Evolutionary conservation across 202 grass and related monocot species (phyloP).

Genomic region (Panicum hallii): DNA sequence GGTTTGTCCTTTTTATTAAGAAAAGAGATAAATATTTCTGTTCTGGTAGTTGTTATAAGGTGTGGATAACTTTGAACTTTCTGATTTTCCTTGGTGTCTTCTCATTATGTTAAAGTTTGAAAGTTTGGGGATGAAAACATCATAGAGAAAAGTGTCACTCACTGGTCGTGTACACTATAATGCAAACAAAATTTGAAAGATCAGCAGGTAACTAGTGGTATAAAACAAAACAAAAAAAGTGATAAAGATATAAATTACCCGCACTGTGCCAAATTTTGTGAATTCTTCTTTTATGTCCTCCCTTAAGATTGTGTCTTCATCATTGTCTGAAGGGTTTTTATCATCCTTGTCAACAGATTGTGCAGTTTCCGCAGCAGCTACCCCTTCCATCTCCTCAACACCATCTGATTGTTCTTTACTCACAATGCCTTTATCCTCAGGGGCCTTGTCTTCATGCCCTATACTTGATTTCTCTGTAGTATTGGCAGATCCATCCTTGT

Average conservation of each 20-base stretch:
- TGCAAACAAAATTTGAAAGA: conserved; percentile 32
- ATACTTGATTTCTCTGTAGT: conserved; percentile 38
- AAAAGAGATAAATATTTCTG: neutral
- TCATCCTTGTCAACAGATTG: conserved; percentile 38
- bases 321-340: conserved; percentile 43
- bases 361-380: conserved; percentile 35
- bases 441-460: conserved; percentile 47
- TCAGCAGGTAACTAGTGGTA: neutral
- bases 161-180: conserved; percentile 2
- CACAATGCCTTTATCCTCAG: conserved; percentile 40
- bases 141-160: neutral
- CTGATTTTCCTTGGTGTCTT: conserved; percentile 3
- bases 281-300: conserved; percentile 83
- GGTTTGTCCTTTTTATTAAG: neutral
- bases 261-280: conserved; percentile 83
- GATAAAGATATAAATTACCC: conserved; percentile 63
- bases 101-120: neutral
- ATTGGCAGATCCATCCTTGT: conserved; percentile 38
- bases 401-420: conserved; percentile 50
- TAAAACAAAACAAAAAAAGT: conserved; percentile 18
- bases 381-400: conserved; percentile 42
- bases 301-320: conserved; percentile 54
- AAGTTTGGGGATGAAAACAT: neutral
- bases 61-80: conserved; percentile 11
- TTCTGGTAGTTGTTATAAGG: conserved; percentile 5